Base-by-base conservation (phyloP, 2,329 filamentous ascomycete genomes). In the Calonectria pseudoturangicola region DNA sequence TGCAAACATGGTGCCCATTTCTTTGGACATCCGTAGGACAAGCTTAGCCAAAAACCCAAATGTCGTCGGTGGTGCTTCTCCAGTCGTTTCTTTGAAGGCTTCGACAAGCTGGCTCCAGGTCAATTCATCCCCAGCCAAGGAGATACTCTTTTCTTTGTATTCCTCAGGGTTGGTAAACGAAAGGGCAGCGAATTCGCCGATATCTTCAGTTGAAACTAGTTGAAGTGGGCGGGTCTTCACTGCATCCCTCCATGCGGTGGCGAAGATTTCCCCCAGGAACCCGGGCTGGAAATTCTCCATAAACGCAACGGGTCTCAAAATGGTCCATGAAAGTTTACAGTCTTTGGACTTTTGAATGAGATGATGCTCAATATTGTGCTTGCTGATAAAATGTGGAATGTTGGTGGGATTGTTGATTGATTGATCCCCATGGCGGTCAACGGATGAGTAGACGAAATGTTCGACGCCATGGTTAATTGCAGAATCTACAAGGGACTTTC, bases 361-460 rank as follows among this genome's bases (percentile, higher is more conserved):
- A 75, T 93, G 86, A 63, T 89, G 83, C 81, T 93, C 92, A 75
- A 93, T 90, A 41, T 88, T 80, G 77, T 90, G 87, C 81, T 93
- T 93, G 81, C 82, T 84, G 70, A 86, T 85, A 80, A 93, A 93
- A 79, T 93, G 91, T 0, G 90, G 90, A 45, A 93, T 84, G 1
- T 85, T 73, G 3, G 91, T 92, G 0, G 89, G 85, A 74, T 87
- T 87, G 15, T 86, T 84, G 62, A 86, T 82, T 60, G 86, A 87
- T 48, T 85, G 86, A 63, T 87, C 86, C 25, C 91, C 90, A 56
- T 89, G 88, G 30, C 91, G 89, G 71, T 93, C 92, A 9, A 92
- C 89, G 48, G 88, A 91, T 0, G 87, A 87, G 81, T 92, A 93
- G 68, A 93, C 87, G 76, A 93, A 91, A 79, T 89, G 87, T 68